Evolutionary conservation across 257 asterid genomes (phyloP).

Genomic region (Fraxinus excelsior): DNA sequence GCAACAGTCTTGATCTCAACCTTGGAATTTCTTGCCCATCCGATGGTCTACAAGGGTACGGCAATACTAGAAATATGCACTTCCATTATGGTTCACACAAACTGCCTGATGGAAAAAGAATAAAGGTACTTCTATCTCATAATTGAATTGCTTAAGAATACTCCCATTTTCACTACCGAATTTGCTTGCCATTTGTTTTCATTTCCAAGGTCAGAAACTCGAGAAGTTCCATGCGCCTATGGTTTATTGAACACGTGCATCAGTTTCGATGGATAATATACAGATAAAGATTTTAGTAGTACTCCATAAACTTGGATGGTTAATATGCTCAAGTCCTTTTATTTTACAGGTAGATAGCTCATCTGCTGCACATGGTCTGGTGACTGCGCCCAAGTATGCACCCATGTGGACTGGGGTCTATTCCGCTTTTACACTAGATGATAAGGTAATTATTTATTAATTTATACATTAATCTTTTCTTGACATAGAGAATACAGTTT

Average conservation of each 20-base stretch:
- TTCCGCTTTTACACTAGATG: slow-evolving; percentile 54
- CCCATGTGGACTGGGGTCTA: slow-evolving; percentile 47
- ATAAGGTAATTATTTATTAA: slow-evolving; percentile 40
- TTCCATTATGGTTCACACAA: slow-evolving; percentile 36
- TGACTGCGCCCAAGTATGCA: slow-evolving; percentile 48
- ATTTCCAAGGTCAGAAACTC: neutral
- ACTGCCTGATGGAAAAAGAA: slow-evolving; percentile 50
- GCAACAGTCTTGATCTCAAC: slow-evolving; percentile 78
- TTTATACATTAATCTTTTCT: neutral
- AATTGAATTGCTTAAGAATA: slow-evolving; percentile 7
- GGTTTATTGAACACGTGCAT: neutral
- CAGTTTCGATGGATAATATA: neutral
- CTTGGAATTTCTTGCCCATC: slow-evolving; percentile 77
- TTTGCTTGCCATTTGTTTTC: neutral
- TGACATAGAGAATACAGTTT: neutral
- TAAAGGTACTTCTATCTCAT: slow-evolving; percentile 47
- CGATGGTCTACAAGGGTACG: slow-evolving; percentile 36
- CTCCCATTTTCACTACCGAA: neutral
- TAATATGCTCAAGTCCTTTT: slow-evolving; percentile 9
- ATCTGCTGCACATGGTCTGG: slow-evolving; percentile 44
- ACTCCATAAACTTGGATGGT: neutral
- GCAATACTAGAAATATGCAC: slow-evolving; percentile 31
- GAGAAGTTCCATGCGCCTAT: slow-evolving; percentile 4
- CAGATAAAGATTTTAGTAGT: neutral
- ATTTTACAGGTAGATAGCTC: slow-evolving; percentile 48